Evolutionary conservation across 2,329 filamentous ascomycete genomes (phyloP), one percentile per base, ranked within the genome.

Genomic region (Botrytis aclada): DNA sequence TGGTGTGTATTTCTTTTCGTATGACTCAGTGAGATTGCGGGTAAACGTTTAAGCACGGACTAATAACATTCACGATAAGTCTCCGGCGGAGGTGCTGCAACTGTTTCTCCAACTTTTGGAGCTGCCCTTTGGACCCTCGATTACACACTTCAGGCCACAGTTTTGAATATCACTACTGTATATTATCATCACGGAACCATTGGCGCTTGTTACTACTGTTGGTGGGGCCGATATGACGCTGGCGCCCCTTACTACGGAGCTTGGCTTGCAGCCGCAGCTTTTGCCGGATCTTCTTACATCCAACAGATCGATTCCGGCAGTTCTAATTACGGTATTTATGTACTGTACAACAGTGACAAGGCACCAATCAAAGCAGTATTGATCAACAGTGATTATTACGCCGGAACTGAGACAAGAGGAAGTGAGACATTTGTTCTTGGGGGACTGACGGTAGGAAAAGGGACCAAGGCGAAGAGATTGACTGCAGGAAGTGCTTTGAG

Each of bases 401-500:
- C 54, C 39, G 76, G 75, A 22, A 76, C 51, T 25, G 78, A 76
- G 14, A 76, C 73, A n/a, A 73, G 79, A 61, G 69, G 70, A 1
- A 76, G 39, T 39, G 58, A 75, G 58, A 76, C 47, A 1, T 80
- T 80, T 69, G 70, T 70, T 8, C 61, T 80, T 56, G 72, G 22
- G 14, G 77, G 78, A 5, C 62, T 80, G 25, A 43, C n/a, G 2
- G 71, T 37, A 6, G 41, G 56, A 3, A 70, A 43, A 29, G 71
- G 32, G 6, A 71, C 77, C 20, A 78, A 71, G 58, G 75, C 74
- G 12, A 79, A 78, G 74, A 76, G 79, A n/a, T 74, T 80, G 62
- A 80, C 84, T 3, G 84, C 84, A 8, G 77, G 82, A 3, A 84
- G 81, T 73, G 84, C 85, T 0, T 80, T 80, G 45, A 82, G 83